Evolutionary conservation across 139 green algal species (phyloP), one percentile per base, ranked within the genome.

Genomic region (Nannochloris sp.): DNA sequence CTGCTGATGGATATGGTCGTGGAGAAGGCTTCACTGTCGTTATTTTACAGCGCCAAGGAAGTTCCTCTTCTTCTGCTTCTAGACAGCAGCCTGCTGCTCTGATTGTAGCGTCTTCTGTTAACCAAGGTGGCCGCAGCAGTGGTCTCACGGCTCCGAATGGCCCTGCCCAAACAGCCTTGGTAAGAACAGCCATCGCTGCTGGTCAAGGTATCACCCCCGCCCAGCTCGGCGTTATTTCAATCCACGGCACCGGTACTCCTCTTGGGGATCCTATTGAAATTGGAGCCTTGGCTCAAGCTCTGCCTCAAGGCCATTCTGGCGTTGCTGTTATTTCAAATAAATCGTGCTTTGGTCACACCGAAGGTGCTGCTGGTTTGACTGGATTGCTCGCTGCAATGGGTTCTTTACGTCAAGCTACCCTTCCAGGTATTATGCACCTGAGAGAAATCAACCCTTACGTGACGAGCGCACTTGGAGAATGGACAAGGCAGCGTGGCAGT

Each of bases 51-150:
- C 47, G 33, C 4, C 30, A 42, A 24, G 57, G 14, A 1, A 34
- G 10, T 6, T 4, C n/a, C 0, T 2, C 19, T 34, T 33, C 8
- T 30, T 31, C 14, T 14, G 44, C 34, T 36, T 30, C 33, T 32
- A n/a, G n/a, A n/a, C n/a, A n/a, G n/a, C n/a, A n/a, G n/a, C n/a
- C n/a, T n/a, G 39, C 75, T 9, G 70, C 70, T 7, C 3, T 88
- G 23, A 19, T 95, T 0, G 37, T 56, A 1, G 79, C 82, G 10
- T 81, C 67, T 19, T 73, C 83, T 2, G 85, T 97, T 8, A 96
- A 96, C 68, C 88, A 95, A 74, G 90, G 94, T 59, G 90, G 90
- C 9, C 80, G 89, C 37, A 90, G 82, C 44, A 89, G 77, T 55
- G 79, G 80, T 33, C 68, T 96, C 8, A 96, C 89, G 2, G 89